These are phyloP conservation scores for Macrophomina pseudophaseolina DNA, from an alignment of 2,329 filamentous ascomycete genomes.

Conservation along the genomic window DNA sequence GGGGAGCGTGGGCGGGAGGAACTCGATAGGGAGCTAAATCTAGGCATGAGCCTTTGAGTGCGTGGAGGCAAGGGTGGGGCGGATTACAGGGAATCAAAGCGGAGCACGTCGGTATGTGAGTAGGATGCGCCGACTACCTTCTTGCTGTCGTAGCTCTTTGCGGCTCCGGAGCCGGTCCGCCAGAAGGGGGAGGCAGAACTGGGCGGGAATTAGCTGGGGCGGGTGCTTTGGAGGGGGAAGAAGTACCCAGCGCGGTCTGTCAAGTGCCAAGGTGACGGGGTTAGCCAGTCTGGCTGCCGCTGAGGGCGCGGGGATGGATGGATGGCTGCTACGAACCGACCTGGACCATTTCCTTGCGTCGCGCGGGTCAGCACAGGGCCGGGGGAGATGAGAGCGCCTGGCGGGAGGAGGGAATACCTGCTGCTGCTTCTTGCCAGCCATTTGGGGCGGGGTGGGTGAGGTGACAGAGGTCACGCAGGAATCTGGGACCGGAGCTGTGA, in stretches of 20 bases:
- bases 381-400: conserved; percentile 27
- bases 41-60: conserved; percentile 16
- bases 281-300: conserved; percentile 45
- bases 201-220: conserved; percentile 26
- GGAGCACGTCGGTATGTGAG: conserved; percentile 93
- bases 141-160: conserved; percentile 57
- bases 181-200: conserved; percentile 92
- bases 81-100: conserved; percentile 78
- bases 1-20: conserved; percentile 76
- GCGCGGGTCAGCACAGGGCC: conserved; percentile 31
- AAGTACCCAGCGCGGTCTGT: conserved; percentile 34
- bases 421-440: conserved; percentile 56
- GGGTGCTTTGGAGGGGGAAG: background rate
- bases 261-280: conserved; percentile 29
- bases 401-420: conserved; percentile 37
- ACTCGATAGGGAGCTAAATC: conserved; percentile 20
- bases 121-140: conserved; percentile 93
- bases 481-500: conserved; percentile 22
- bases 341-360: conserved; percentile 92
- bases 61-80: background rate
- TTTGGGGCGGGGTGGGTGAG: conserved; percentile 31
- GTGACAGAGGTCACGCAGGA: conserved; percentile 22
- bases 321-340: conserved; percentile 75
- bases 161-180: conserved; percentile 61
- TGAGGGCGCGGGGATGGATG: conserved; percentile 30